phyloP scores from a whole-genome alignment of 2,329 filamentous ascomycete species.

The Beauveria brongniartii region DNA sequence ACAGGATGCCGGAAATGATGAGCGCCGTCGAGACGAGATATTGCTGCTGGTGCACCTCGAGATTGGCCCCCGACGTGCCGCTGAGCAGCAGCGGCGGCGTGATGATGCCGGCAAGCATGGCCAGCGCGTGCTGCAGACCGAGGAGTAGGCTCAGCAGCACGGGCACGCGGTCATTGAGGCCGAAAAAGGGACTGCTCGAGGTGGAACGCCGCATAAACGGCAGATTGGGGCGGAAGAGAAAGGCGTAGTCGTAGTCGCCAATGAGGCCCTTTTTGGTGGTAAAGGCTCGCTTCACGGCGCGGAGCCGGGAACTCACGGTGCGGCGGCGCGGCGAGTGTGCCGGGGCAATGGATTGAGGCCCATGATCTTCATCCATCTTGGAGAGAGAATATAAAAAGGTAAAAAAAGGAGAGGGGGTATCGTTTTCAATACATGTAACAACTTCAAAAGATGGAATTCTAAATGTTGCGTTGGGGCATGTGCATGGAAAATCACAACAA shows the following conservation, averaged over 20 bases:
- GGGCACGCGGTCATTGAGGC: constrained; percentile 63
- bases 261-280: constrained; percentile 64
- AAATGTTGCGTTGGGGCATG: neutral
- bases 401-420: too few species aligned
- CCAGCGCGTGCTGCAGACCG: constrained; percentile 63
- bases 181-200: constrained; percentile 66
- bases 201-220: constrained; percentile 59
- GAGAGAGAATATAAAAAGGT: neutral
- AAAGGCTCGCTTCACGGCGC: constrained; percentile 31
- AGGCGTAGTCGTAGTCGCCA: constrained; percentile 83
- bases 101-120: constrained; percentile 70
- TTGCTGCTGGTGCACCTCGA: constrained; percentile 52
- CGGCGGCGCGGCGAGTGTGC: constrained; percentile 28
- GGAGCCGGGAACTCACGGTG: constrained; percentile 20
- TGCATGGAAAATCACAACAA: neutral
- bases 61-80: constrained; percentile 53
- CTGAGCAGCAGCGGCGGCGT: constrained; percentile 69
- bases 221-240: constrained; percentile 73
- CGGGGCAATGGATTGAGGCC: constrained; percentile 41
- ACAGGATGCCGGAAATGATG: constrained; percentile 71
- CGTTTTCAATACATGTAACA: too few species aligned
- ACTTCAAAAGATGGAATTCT: too few species aligned
- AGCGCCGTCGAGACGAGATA: constrained; percentile 74
- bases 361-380: constrained; percentile 49
- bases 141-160: constrained; percentile 57